Evolutionary conservation across 257 asterid genomes (phyloP).

Genomic region (Echites panduratus): DNA sequence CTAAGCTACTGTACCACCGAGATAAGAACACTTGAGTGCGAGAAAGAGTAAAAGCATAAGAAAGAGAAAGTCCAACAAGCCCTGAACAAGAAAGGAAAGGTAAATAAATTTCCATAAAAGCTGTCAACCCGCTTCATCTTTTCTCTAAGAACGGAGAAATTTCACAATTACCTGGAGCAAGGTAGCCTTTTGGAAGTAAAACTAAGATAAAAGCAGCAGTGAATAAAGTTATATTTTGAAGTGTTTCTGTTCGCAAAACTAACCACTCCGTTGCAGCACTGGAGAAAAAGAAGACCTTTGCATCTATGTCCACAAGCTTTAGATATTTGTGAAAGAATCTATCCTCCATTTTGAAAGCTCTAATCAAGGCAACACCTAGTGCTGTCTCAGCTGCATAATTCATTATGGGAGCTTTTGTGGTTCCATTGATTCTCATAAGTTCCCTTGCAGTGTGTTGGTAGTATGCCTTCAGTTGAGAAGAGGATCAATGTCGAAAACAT

Average conservation of each 20-base stretch:
- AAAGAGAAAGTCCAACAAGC: constrained; percentile 69
- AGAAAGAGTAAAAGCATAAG: constrained; percentile 60
- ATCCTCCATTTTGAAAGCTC: constrained; percentile 53
- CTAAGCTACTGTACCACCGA: constrained; percentile 59
- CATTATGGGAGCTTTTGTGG: constrained; percentile 80
- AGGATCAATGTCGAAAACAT: background rate
- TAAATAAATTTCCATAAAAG: background rate
- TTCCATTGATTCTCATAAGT: constrained; percentile 77
- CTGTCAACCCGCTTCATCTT: background rate
- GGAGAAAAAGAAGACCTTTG: constrained; percentile 56
- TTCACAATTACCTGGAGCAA: constrained; percentile 48
- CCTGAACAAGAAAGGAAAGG: constrained; percentile 32
- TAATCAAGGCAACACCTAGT: constrained; percentile 59
- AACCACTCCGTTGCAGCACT: constrained; percentile 69
- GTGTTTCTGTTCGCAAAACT: constrained; percentile 60
- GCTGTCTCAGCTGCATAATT: constrained; percentile 73
- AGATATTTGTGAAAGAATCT: constrained; percentile 54
- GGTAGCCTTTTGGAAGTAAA: constrained; percentile 36
- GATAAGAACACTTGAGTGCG: constrained; percentile 49
- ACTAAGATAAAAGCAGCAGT: constrained; percentile 54
- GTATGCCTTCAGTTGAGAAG: constrained; percentile 43
- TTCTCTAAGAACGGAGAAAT: background rate
- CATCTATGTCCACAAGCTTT: constrained; percentile 56
- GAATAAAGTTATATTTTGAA: constrained; percentile 61
- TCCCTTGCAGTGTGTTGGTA: constrained; percentile 72